Evolutionary conservation across 306 rosid genomes (phyloP).

Genomic region (Gastrolobium villosum): DNA sequence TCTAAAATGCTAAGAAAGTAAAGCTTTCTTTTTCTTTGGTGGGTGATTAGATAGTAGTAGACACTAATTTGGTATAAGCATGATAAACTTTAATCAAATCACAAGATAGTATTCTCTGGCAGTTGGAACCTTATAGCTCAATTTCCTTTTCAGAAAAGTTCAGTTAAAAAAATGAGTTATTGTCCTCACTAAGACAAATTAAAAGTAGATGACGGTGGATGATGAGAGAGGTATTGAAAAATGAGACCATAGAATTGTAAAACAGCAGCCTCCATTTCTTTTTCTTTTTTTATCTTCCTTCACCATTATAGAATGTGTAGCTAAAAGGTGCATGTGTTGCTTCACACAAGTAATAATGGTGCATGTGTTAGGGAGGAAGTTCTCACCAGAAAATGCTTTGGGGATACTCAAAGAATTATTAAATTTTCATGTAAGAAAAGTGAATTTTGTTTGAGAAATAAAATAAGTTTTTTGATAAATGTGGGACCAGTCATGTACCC

Average conservation of each 20-base stretch:
- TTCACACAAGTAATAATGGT: slow-evolving; percentile 68
- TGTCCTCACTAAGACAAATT: slow-evolving; percentile 27
- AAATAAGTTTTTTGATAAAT: slow-evolving; percentile 34
- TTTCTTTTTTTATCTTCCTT: slow-evolving; percentile 18
- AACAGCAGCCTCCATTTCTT: slow-evolving; percentile 5
- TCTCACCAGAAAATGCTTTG: slow-evolving; percentile 84
- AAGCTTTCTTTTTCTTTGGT: slow-evolving; percentile 58
- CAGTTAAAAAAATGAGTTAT: slow-evolving; percentile 36
- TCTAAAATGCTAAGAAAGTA: slow-evolving; percentile 57
- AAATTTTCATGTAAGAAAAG: slow-evolving; percentile 50
- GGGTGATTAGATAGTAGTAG: slow-evolving; percentile 57
- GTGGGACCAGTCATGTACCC: slow-evolving; percentile 57
- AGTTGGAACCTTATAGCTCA: slow-evolving; percentile 50
- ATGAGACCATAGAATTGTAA: slow-evolving; percentile 39
- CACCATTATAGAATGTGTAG: slow-evolving; percentile 47
- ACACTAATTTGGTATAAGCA: slow-evolving; percentile 52
- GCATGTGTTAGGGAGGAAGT: slow-evolving; percentile 67
- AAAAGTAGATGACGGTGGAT: slow-evolving; percentile 1
- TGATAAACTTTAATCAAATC: slow-evolving; percentile 60
- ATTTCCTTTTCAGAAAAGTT: slow-evolving; percentile 48
- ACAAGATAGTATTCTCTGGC: slow-evolving; percentile 54
- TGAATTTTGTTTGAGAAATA: slow-evolving; percentile 33
- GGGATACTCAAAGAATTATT: slow-evolving; percentile 70
- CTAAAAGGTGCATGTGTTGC: slow-evolving; percentile 74
- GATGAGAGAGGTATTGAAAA: slow-evolving; percentile 34